These are phyloP conservation scores for Papiliotrema terrestris DNA, from an alignment of 1,284 basidiomycete genomes.

Conservation along the genomic window DNA sequence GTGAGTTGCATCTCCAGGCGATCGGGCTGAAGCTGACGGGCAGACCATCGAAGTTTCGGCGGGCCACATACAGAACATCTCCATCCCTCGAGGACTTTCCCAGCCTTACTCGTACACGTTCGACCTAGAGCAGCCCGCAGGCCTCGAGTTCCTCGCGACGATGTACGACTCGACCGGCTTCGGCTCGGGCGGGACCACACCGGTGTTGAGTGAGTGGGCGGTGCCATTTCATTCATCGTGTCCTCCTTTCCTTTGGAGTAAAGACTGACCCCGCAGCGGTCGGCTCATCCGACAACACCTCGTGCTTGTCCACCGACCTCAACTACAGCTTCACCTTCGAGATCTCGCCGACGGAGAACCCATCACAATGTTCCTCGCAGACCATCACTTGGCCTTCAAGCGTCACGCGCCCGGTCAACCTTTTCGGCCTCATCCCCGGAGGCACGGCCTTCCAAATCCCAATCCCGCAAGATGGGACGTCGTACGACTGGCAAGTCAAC, in stretches of 20 bases:
- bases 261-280: constrained; percentile 20
- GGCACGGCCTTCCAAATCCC: constrained; percentile 37
- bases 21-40: neutral
- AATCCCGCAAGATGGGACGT: constrained; percentile 16
- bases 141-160: constrained; percentile 33
- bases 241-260: neutral
- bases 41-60: constrained; percentile 24
- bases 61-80: constrained; percentile 34
- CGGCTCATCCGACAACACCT: constrained; percentile 24
- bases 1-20: constrained; percentile 16
- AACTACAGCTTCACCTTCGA: constrained; percentile 38
- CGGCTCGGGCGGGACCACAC: constrained; percentile 37
- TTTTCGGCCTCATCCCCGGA: constrained; percentile 38
- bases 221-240: neutral
- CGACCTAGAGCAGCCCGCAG: constrained; percentile 28
- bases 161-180: constrained; percentile 40
- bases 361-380: constrained; percentile 30
- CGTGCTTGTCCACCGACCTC: constrained; percentile 24
- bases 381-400: constrained; percentile 32
- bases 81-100: constrained; percentile 26
- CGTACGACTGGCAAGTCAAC: constrained; percentile 35
- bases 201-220: constrained; percentile 30
- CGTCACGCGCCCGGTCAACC: constrained; percentile 25
- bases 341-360: constrained; percentile 22
- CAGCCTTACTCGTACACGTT: constrained; percentile 26